Conservation (phyloP, 495 filamentous ascomycete genomes). For the Rusavskia elegans region DNA sequence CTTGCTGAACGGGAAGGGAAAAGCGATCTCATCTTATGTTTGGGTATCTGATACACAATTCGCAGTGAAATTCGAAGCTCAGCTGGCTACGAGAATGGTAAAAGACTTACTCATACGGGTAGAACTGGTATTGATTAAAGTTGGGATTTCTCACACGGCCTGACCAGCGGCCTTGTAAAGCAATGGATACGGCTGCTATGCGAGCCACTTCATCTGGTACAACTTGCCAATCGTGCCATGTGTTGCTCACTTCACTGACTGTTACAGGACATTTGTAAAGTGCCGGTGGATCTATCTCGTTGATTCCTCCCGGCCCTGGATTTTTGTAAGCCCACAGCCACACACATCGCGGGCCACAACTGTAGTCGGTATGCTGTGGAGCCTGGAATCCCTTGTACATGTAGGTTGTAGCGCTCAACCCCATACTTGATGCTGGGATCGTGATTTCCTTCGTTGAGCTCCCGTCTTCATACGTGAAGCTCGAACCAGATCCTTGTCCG, state of each 20-base stretch:
- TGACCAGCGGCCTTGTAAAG: conserved; percentile 3
- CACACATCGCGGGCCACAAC: conserved; percentile 4
- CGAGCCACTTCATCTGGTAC: conserved; percentile 5
- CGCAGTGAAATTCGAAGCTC: too few species aligned
- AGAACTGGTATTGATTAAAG: conserved; percentile 8
- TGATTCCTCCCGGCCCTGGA: background rate
- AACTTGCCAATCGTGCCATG: background rate
- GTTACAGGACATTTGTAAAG: conserved; percentile 10
- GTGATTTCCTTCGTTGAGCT: conserved; percentile 1
- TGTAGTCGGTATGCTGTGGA: background rate
- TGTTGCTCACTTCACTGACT: background rate
- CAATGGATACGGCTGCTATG: conserved; percentile 9
- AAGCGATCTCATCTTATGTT: too few species aligned
- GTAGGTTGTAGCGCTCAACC: conserved; percentile 3
- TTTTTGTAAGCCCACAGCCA: conserved; percentile 6
- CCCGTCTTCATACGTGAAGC: background rate
- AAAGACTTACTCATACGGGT: conserved; percentile 5
- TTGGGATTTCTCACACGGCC: background rate
- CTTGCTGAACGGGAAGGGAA: too few species aligned
- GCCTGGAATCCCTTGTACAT: conserved; percentile 2
- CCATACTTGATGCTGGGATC: background rate
- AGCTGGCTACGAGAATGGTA: background rate
- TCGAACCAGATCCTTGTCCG: background rate
- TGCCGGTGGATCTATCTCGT: background rate
- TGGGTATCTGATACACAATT: too few species aligned